Evolutionary conservation across 2,329 filamentous ascomycete species (phyloP), one percentile per base, ranked within the genome.

Genomic region (Gyromitra esculenta): DNA sequence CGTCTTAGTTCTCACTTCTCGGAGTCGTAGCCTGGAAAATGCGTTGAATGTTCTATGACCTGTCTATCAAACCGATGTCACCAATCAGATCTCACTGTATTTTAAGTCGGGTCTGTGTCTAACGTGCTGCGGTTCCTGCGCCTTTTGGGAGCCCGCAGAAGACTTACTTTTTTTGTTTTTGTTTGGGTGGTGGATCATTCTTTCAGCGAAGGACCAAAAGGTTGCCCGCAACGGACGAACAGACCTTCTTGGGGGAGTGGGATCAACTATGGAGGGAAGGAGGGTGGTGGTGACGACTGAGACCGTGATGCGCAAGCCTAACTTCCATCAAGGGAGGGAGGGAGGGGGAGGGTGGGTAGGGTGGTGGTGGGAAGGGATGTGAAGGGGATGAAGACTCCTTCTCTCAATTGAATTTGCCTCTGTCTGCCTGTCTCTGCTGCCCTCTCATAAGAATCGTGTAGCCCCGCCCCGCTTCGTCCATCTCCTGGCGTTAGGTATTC

Each of bases 271-370:
- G 39, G 65, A 68, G 54, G 56, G 62, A 37, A 45, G 43, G 45
- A 54, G 50, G 48, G 69, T 60, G 60, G 62, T 52, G 35, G 70
- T 63, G 60, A 70, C 11, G 18, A 69, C 64, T 77, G 75, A 75
- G 71, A 77, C 75, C 37, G 52, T 74, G 75, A 75, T 76, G 68
- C 67, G 62, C 68, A 76, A 65, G 72, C 72, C 72, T 48, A 68
- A 60, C 45, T 69, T n/a, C 18, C 60, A 64, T 43, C 71, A 59
- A 54, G 68, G 69, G 54, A 45, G 67, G 73, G 72, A 50, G 37
- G 50, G 50, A 4, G 25, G 0, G 25, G 2, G 25, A 2, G 25
- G 25, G 43, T 11, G 15, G 15, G 3, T 45, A 15, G 11, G 15
- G 43, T 45, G 43, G 43, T 45, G 43, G 57, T 52, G 59, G 50